Percentiles rank a stretch among this genome's conserved stretches.
Conservation (phyloP, 768 basidiomycete species). For the Termitomyces sp. region DNA sequence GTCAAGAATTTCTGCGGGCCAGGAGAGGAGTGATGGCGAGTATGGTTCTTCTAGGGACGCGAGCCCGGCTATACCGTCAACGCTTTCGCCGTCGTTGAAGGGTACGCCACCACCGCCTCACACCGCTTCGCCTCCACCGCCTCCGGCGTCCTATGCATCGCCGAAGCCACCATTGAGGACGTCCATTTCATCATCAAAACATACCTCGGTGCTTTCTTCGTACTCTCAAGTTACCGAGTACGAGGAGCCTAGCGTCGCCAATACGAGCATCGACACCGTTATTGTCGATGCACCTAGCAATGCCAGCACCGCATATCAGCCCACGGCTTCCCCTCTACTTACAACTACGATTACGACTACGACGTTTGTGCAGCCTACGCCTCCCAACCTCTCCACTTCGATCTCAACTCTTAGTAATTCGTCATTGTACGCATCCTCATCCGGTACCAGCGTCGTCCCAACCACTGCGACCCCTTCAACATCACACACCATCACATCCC, state of each 20-base stretch:
- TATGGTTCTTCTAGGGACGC: slow-evolving; percentile 1
- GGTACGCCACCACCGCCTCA: neutral
- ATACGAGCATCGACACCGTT: neutral
- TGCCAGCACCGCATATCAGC: neutral
- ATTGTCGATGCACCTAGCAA: neutral
- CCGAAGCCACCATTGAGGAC: neutral
- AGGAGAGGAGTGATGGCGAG: slow-evolving; percentile 9
- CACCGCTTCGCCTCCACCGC: neutral
- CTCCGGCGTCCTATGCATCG: neutral
- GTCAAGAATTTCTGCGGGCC: neutral
- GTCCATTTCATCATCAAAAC: slow-evolving; percentile 7
- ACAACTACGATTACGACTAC: neutral
- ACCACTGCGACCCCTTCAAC: neutral
- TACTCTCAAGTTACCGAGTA: slow-evolving; percentile 9
- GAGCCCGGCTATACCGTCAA: neutral
- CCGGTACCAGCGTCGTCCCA: neutral
- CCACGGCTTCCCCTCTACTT: neutral
- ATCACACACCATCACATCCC: neutral
- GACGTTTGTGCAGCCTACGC: neutral
- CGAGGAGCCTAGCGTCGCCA: neutral
- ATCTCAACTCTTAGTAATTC: neutral
- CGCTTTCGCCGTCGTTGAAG: neutral
- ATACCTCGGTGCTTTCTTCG: slow-evolving; percentile 8
- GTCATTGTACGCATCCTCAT: slow-evolving; percentile 6
- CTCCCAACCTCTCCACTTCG: neutral